These are phyloP conservation scores for Ascocoryne sarcoides DNA, from an alignment of 2,329 filamentous ascomycete genomes.

Conservation along the genomic window DNA sequence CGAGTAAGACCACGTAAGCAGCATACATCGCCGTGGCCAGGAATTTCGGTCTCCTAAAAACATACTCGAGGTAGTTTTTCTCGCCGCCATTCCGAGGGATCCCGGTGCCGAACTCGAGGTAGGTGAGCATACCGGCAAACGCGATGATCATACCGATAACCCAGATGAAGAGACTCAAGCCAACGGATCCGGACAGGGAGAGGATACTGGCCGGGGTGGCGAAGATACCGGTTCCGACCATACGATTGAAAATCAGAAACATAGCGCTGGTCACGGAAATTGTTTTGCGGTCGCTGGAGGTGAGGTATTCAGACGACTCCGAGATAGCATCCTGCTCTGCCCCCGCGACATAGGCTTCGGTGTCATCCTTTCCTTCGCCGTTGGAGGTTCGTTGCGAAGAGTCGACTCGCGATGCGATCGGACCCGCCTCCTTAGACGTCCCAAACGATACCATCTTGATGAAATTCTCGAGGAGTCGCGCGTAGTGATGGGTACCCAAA, in stretches of 20 bases:
- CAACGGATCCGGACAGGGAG: conserved; percentile 48
- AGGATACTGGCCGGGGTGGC: conserved; percentile 53
- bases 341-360: not conserved
- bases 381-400: not conserved
- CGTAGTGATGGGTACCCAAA: not conserved
- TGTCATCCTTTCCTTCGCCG: not conserved
- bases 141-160: conserved; percentile 53
- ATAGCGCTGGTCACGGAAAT: conserved; percentile 47
- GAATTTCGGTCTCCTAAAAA: conserved; percentile 52
- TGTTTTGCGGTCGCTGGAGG: conserved; percentile 33
- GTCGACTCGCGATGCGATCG: not conserved
- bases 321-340: not conserved
- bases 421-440: not conserved
- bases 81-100: conserved; percentile 57
- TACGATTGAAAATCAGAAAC: conserved; percentile 55
- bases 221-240: conserved; percentile 61
- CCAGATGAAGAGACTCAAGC: conserved; percentile 55
- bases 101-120: conserved; percentile 57
- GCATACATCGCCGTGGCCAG: conserved; percentile 52
- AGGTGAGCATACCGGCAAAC: conserved; percentile 52
- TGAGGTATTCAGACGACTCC: conserved; percentile 2
- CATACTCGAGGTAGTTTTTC: conserved; percentile 59
- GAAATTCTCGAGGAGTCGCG: not conserved
- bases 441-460: not conserved
- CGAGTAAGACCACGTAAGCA: conserved; percentile 53